Conservation (phyloP, 2,329 filamentous ascomycete genomes). For the Hirsutella rhossiliensis region DNA sequence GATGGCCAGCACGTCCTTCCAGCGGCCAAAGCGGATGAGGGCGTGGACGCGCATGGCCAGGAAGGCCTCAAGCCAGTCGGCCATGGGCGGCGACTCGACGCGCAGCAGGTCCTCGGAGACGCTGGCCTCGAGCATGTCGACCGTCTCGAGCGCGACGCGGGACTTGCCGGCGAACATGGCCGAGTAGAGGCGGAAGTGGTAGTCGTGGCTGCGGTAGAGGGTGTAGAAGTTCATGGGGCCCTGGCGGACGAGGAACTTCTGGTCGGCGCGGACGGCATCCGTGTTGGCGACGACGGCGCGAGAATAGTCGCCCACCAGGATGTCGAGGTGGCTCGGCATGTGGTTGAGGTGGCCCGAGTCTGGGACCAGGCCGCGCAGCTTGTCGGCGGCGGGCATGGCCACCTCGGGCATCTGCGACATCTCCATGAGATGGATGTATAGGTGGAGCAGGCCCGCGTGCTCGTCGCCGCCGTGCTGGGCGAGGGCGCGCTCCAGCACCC, state of each 20-base stretch:
- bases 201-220: conserved; percentile 62
- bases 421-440: conserved; percentile 70
- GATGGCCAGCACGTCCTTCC: conserved; percentile 52
- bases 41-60: conserved; percentile 56
- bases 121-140: conserved; percentile 43
- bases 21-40: conserved; percentile 60
- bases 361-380: conserved; percentile 51
- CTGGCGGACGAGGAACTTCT: conserved; percentile 46
- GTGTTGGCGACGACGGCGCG: conserved; percentile 55
- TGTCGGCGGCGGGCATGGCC: conserved; percentile 48
- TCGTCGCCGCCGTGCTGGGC: conserved; percentile 20
- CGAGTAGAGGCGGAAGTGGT: conserved; percentile 64
- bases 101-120: conserved; percentile 52
- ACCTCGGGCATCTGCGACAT: conserved; percentile 57
- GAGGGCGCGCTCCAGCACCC: conserved; percentile 33
- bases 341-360: conserved; percentile 61
- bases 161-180: conserved; percentile 67
- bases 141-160: conserved; percentile 48
- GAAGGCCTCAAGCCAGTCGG: conserved; percentile 67
- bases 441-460: conserved; percentile 61
- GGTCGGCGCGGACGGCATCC: conserved; percentile 54
- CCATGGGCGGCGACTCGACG: conserved; percentile 59
- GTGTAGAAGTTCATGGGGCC: conserved; percentile 64
- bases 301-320: conserved; percentile 60
- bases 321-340: conserved; percentile 69